Percentiles rank a stretch among this genome's conserved stretches.
These are phyloP conservation scores for Zygosaccharomyces pseudobailii DNA, from an alignment of 1,139 yeast species.

Conservation along the genomic window DNA sequence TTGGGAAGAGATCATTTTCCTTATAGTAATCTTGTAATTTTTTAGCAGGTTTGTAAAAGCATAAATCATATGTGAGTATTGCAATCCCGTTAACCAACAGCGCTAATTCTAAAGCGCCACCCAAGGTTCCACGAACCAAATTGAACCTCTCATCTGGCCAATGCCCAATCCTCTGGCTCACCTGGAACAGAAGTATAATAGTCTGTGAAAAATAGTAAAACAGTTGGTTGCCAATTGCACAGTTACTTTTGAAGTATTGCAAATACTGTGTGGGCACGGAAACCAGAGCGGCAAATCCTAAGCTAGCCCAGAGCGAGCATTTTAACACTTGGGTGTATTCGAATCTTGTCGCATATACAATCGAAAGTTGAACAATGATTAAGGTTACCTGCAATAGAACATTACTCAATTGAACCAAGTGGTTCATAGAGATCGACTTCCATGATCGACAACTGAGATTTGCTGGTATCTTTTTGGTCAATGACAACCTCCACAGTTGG, in stretches of 20 bases:
- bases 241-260: slow-evolving; percentile 33
- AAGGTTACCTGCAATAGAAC: slow-evolving; percentile 35
- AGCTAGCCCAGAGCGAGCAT: slow-evolving; percentile 20
- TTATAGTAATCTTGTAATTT: slow-evolving; percentile 41
- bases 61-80: slow-evolving; percentile 40
- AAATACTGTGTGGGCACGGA: slow-evolving; percentile 33
- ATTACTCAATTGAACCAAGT: slow-evolving; percentile 18
- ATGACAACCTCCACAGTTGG: slow-evolving; percentile 29
- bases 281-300: slow-evolving; percentile 24
- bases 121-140: slow-evolving; percentile 27
- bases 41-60: slow-evolving; percentile 41
- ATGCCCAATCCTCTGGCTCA: slow-evolving; percentile 24
- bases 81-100: slow-evolving; percentile 34
- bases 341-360: slow-evolving; percentile 14
- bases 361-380: slow-evolving; percentile 33
- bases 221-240: slow-evolving; percentile 31
- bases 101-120: slow-evolving; percentile 23
- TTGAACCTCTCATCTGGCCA: slow-evolving; percentile 27
- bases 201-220: slow-evolving; percentile 30
- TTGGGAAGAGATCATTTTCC: slow-evolving; percentile 35
- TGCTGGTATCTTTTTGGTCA: slow-evolving; percentile 23
- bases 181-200: slow-evolving; percentile 22
- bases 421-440: slow-evolving; percentile 12
- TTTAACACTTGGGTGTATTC: slow-evolving; percentile 12
- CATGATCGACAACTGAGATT: slow-evolving; percentile 31